Evolutionary conservation across 1,139 yeast genomes (phyloP), one percentile per base, ranked within the genome.

Genomic region (Geotrichum reessii): DNA sequence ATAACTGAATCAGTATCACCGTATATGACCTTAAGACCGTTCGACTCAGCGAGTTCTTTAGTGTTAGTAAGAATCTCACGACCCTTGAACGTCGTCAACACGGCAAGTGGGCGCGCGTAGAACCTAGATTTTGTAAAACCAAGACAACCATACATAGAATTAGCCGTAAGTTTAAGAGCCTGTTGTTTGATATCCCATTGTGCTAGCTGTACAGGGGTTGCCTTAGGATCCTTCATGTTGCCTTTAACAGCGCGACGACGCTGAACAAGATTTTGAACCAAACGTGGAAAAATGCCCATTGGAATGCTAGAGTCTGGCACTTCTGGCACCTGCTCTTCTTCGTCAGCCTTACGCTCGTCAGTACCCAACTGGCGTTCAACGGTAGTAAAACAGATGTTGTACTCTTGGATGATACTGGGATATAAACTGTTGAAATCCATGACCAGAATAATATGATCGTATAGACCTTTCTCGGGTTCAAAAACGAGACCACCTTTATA

Each of bases 1-100:
- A 95, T 95, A 58, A 95, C 98, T 42, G 99, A 95, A 77, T 95
- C 99, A 0, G 99, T 95, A 76, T 95, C 99, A 78, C 99, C 99
- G 69, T 95, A 95, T 21, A 95, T 90, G 56, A 95, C 99, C 61
- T 90, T 79, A 61, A 93, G 78, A 0, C 88, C 87, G 66, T 86
- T 77, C 61, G 86, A 81, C 71, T 92, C 98, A 0, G 98, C 99
- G 62, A 95, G 77, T 68, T 88, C 95, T 71, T 96, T 84, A 0
- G 99, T 93, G 68, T 88, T 93, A 85, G 86, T 87, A 67, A 95
- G 80, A 71, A 92, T 91, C 73, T 95, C 98, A 75, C 99, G 82
- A 69, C 99, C 99, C 71, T 91, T 90, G 68, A 85, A 87, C 0
- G 99, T 95, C 55, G 92, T 96, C 69, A 95, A 78, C 92, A 90